Conservation (phyloP, 2,329 filamentous ascomycete species). For the Diaporthe citrichinensis region DNA sequence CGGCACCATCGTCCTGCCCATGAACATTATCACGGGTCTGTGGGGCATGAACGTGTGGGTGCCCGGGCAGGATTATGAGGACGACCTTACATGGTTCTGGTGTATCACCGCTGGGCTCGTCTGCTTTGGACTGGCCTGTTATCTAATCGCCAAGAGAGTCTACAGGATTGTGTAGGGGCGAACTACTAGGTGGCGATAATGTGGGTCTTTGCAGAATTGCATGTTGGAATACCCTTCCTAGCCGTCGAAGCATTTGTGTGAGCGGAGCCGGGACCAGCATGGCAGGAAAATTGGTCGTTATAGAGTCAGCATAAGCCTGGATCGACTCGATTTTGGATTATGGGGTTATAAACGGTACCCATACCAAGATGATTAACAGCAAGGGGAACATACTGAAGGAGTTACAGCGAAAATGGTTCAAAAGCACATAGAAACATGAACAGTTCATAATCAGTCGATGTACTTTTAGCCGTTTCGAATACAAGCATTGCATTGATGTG, state of each 20-base stretch:
- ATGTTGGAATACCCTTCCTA: neutral
- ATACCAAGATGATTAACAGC: neutral
- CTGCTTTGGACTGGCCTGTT: slow-evolving; percentile 85
- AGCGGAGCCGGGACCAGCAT: neutral
- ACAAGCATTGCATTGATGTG: slow-evolving; percentile 19
- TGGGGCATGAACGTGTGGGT: slow-evolving; percentile 99
- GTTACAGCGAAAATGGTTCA: neutral
- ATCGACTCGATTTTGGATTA: neutral
- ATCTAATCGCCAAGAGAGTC: slow-evolving; percentile 84
- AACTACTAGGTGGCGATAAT: neutral
- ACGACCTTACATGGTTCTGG: slow-evolving; percentile 81
- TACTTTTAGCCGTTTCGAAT: neutral
- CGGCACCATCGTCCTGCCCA: slow-evolving; percentile 95
- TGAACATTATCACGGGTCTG: slow-evolving; percentile 98
- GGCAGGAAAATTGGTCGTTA: neutral
- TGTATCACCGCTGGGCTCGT: slow-evolving; percentile 82
- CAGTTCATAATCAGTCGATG: neutral
- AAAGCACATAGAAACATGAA: neutral
- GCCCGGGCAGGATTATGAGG: slow-evolving; percentile 87
- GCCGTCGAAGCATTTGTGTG: neutral
- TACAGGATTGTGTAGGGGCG: slow-evolving; percentile 78
- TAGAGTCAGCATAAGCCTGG: neutral
- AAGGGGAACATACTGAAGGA: neutral
- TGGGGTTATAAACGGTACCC: slow-evolving; percentile 22
- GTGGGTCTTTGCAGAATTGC: neutral